Conservation (phyloP, 2,329 filamentous ascomycete genomes). For the Fusarium denticulatum region DNA sequence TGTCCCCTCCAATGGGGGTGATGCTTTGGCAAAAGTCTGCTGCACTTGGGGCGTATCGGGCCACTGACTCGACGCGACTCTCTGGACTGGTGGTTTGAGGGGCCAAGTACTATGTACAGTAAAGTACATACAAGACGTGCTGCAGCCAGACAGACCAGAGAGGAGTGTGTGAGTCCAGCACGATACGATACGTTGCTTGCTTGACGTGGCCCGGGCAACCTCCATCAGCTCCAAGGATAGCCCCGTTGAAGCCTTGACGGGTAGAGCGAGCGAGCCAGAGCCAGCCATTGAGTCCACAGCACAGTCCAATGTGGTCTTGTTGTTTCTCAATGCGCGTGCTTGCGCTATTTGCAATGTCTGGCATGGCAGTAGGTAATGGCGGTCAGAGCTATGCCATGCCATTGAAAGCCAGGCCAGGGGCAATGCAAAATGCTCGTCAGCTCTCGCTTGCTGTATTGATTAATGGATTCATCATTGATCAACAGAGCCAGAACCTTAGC, state of each 20-base stretch:
- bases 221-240: conserved; percentile 34
- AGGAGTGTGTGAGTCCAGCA: neutral
- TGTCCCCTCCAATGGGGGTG: conserved; percentile 42
- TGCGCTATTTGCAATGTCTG: neutral
- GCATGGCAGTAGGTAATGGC: conserved; percentile 21
- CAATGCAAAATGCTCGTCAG: conserved; percentile 6
- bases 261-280: neutral
- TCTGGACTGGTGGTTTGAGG: conserved; percentile 22
- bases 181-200: neutral
- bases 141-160: conserved; percentile 13
- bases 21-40: conserved; percentile 41
- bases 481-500: conserved; percentile 13
- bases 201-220: conserved; percentile 37
- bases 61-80: conserved; percentile 34
- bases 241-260: conserved; percentile 34
- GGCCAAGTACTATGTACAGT: neutral
- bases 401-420: conserved; percentile 15
- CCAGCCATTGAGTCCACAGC: conserved; percentile 29
- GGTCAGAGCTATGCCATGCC: conserved; percentile 17
- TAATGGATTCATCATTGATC: conserved; percentile 26
- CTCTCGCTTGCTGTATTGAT: neutral
- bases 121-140: neutral
- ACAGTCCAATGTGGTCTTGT: conserved; percentile 6
- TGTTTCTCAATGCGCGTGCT: conserved; percentile 11
- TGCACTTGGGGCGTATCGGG: conserved; percentile 39